Conservation (phyloP, 495 filamentous ascomycete genomes). For the Trichodelitschia bisporula region DNA sequence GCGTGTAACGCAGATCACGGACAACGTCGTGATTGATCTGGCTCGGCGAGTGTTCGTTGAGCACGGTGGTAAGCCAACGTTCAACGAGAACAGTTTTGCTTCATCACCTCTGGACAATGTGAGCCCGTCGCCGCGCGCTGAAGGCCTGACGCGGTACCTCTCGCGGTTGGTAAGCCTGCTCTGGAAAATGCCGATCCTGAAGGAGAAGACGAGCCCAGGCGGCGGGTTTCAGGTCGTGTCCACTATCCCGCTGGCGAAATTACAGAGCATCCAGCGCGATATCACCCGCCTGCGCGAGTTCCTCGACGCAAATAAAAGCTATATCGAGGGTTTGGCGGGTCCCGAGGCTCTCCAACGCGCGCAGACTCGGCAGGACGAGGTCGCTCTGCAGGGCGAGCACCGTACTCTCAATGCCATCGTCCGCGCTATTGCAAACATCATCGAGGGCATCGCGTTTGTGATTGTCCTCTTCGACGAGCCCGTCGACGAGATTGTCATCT, state of each 20-base stretch:
- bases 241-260: conserved; percentile 32
- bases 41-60: conserved; percentile 76
- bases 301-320: conserved; percentile 56
- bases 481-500: conserved; percentile 65
- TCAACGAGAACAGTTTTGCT: conserved; percentile 44
- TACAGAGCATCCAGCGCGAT: conserved; percentile 54
- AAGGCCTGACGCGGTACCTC: conserved; percentile 70
- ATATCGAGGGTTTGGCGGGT: conserved; percentile 79
- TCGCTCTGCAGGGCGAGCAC: conserved; percentile 77
- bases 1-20: conserved; percentile 43
- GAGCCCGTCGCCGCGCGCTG: conserved; percentile 65
- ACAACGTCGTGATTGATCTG: conserved; percentile 55
- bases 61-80: conserved; percentile 55
- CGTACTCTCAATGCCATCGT: conserved; percentile 71
- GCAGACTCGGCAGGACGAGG: conserved; percentile 62
- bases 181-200: conserved; percentile 48
- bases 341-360: conserved; percentile 51
- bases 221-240: conserved; percentile 23
- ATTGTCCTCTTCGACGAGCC: conserved; percentile 81
- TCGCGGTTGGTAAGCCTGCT: conserved; percentile 60
- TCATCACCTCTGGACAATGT: conserved; percentile 48
- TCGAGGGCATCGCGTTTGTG: conserved; percentile 90
- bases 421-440: conserved; percentile 56
- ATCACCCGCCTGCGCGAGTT: conserved; percentile 57
- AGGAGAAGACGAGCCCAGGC: conserved; percentile 30